Evolutionary conservation across 345 rosid genomes (phyloP), one percentile per base, ranked within the genome.

Genomic region (Erysimum cheiranthoides): DNA sequence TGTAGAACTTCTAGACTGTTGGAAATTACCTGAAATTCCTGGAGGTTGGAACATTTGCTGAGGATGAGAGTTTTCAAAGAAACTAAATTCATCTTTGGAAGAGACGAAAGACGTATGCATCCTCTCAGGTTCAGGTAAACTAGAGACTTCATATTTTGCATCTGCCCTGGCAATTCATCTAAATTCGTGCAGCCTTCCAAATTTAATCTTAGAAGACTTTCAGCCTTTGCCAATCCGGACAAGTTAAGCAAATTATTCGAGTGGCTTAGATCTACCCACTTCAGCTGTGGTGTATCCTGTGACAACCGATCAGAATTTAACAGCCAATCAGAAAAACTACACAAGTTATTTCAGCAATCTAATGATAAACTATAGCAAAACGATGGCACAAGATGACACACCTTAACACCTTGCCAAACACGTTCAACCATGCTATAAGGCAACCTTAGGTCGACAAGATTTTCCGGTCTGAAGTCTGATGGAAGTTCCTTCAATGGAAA

Each of bases 401-500:
- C 68, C 52, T 62, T 62, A 12, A 4, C 36, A 42, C 50, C 68
- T 12, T 42, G 8, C 68, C 68, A 63, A 14, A 63, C 25, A 4
- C 14, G 68, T 40, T 13, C 2, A 43, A 63, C n/a, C 8, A 40
- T 40, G 39, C 73, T 69, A 40, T 54, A 56, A 5, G 73, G 73
- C 3, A 69, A 52, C 73, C 53, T 69, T 2, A 69, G 63, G 27
- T 69, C 73, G 16, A 69, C 64, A 56, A 69, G 73, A 54, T 69
- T 42, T 3, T 6, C 4, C 0, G 73, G 73, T 6, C 1, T 69
- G 63, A 69, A 11, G 9, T 53, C 64, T 6, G 12, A 1, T 54
- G 73, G 73, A 56, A 69, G 42, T n/a, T 69, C 64, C n/a, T 30
- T 0, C 39, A 69, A 42, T 0, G 73, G 73, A 1, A 69, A 54